These are phyloP conservation scores for Corinectria fuckeliana DNA, from an alignment of 2,329 filamentous ascomycete species.

Conservation along the genomic window DNA sequence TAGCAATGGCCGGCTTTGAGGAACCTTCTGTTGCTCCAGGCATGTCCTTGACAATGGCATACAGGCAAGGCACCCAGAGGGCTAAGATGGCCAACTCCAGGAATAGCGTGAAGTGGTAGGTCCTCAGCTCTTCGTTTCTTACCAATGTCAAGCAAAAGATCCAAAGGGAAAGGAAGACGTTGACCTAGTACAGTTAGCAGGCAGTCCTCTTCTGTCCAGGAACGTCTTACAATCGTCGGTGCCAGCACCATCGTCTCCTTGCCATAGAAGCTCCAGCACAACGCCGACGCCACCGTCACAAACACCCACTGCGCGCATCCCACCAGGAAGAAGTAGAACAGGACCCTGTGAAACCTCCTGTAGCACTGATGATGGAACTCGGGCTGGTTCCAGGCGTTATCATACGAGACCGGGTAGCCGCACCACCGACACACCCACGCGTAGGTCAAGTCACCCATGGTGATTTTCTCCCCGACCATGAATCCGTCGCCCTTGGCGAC, in stretches of 20 bases:
- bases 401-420: slow-evolving; percentile 46
- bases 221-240: slow-evolving; percentile 44
- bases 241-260: slow-evolving; percentile 40
- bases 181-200: slow-evolving; percentile 35
- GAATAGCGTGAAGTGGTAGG: slow-evolving; percentile 47
- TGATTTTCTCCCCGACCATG: slow-evolving; percentile 46
- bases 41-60: slow-evolving; percentile 33
- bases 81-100: slow-evolving; percentile 41
- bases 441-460: slow-evolving; percentile 43
- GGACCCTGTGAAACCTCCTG: slow-evolving; percentile 44
- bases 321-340: slow-evolving; percentile 47
- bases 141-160: slow-evolving; percentile 44
- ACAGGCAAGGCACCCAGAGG: slow-evolving; percentile 37
- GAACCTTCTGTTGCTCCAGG: neutral
- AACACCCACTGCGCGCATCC: slow-evolving; percentile 48
- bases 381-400: slow-evolving; percentile 41
- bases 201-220: neutral
- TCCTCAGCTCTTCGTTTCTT: slow-evolving; percentile 44
- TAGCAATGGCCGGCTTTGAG: slow-evolving; percentile 36
- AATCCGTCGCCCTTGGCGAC: slow-evolving; percentile 44
- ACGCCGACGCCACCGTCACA: slow-evolving; percentile 43
- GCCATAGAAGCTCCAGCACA: slow-evolving; percentile 49
- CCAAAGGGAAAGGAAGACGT: slow-evolving; percentile 47
- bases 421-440: slow-evolving; percentile 54
- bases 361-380: slow-evolving; percentile 52